Percentiles rank a stretch among this genome's conserved stretches.
These are phyloP conservation scores for Russula dissimulans DNA, from an alignment of 768 basidiomycete species.

Conservation along the genomic window DNA sequence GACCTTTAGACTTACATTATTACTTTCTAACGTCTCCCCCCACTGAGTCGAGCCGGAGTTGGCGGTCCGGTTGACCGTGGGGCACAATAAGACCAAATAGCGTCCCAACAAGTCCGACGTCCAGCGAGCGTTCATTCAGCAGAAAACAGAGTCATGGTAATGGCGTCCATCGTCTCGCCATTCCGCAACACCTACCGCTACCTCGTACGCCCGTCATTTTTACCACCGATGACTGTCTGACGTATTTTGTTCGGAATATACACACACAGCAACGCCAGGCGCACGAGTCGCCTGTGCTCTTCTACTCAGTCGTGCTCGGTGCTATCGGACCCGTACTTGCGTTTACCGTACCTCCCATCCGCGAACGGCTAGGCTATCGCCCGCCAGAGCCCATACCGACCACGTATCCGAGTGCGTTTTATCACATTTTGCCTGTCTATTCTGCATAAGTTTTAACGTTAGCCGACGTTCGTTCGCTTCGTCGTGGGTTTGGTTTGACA, in stretches of 20 bases:
- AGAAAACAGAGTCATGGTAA: slow-evolving; percentile 17
- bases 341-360: slow-evolving; percentile 68
- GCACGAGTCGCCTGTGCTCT: slow-evolving; percentile 85
- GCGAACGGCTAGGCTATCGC: slow-evolving; percentile 62
- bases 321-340: slow-evolving; percentile 67
- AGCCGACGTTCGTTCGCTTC: background rate
- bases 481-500: slow-evolving; percentile 21
- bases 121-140: too few relatives aligned
- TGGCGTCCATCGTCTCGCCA: slow-evolving; percentile 38
- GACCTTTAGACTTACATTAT: too few relatives aligned
- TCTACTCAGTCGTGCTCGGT: slow-evolving; percentile 76
- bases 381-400: slow-evolving; percentile 62
- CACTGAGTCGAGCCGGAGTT: too few relatives aligned
- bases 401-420: slow-evolving; percentile 64
- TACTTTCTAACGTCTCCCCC: too few relatives aligned
- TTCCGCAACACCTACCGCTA: slow-evolving; percentile 45
- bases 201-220: slow-evolving; percentile 19
- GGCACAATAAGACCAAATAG: too few relatives aligned
- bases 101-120: too few relatives aligned
- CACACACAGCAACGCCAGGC: slow-evolving; percentile 70
- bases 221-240: background rate
- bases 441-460: background rate
- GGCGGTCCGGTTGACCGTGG: too few relatives aligned
- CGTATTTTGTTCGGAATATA: background rate
- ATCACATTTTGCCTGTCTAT: background rate